Conservation (phyloP, 257 asterid species). For the Anisodus acutangulus region DNA sequence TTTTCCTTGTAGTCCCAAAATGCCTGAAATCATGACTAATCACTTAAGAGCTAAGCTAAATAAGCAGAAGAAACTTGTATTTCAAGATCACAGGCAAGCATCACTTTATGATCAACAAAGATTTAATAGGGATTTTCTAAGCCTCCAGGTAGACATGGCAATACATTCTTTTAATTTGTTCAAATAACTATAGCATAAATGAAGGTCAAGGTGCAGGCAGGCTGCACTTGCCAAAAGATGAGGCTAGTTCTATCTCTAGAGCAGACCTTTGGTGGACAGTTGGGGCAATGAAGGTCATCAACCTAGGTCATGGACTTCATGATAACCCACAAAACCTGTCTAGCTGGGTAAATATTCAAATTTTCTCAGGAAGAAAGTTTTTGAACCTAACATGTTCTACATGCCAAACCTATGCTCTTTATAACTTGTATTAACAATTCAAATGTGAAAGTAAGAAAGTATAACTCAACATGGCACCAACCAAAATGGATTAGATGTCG, state of each 20-base stretch:
- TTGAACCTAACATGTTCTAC: neutral
- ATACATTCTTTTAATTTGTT: neutral
- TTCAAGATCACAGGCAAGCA: slow-evolving; percentile 10
- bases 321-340: neutral
- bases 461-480: neutral
- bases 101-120: slow-evolving; percentile 16
- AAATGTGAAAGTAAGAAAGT: neutral
- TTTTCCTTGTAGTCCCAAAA: slow-evolving; percentile 91
- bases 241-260: neutral
- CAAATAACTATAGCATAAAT: slow-evolving; percentile 10
- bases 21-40: slow-evolving; percentile 49
- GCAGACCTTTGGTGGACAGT: neutral
- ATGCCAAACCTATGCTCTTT: neutral
- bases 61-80: neutral
- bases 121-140: neutral
- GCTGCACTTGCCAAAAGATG: slow-evolving; percentile 14
- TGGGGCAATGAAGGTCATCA: neutral
- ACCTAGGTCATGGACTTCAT: neutral
- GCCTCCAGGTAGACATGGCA: slow-evolving; percentile 18
- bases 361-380: neutral
- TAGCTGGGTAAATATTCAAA: neutral
- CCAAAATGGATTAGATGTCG: neutral
- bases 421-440: neutral
- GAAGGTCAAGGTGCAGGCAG: slow-evolving; percentile 1
- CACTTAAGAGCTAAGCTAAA: neutral